Base-by-base conservation (phyloP, 176 grass and related monocot genomes). In the Leersia perrieri region DNA sequence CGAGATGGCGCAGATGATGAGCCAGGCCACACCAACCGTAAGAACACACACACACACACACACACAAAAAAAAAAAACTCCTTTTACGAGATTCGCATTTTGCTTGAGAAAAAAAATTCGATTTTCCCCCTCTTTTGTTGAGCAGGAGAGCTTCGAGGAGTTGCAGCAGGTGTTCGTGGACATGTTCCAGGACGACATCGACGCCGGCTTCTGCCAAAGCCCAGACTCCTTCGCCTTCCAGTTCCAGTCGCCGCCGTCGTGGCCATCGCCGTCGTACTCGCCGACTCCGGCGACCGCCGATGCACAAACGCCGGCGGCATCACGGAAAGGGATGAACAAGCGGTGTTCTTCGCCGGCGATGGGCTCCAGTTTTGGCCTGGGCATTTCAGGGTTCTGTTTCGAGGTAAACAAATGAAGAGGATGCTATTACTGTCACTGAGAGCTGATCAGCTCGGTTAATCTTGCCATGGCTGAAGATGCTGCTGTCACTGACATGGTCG, bases 1-100 rank as follows among this genome's bases (percentile, higher is more conserved):
- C 28, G 91, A 97, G 82, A 94, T 97, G 76, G 85, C 81, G 1
- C 76, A 97, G 66, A 92, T 92, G 94, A 97, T 97, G 94, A 94
- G 74, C 79, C 87, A 90, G 63, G 76, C 82, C 1, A 90, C 88
- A 63, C 72, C 89, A 15, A 76, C 39, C 9, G 94, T 97, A 92
- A 82, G 63, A 2, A 27, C 14, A 3, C 13, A 7, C n/a, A n/a
- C n/a, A n/a, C n/a, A n/a, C n/a, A n/a, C n/a, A n/a, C n/a, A n/a
- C n/a, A n/a, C n/a, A n/a, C n/a, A n/a, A n/a, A n/a, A n/a, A n/a
- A n/a, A n/a, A n/a, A n/a, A n/a, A n/a, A n/a, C n/a, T n/a, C n/a
- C n/a, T n/a, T n/a, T n/a, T n/a, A n/a, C 67, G 69, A 39, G 61
- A 70, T 66, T 29, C 12, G 29, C 36, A 45, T 14, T 16, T 29